phyloP scores from a whole-genome alignment of 1,284 basidiomycete species.

The Apiotrichum sp. region DNA sequence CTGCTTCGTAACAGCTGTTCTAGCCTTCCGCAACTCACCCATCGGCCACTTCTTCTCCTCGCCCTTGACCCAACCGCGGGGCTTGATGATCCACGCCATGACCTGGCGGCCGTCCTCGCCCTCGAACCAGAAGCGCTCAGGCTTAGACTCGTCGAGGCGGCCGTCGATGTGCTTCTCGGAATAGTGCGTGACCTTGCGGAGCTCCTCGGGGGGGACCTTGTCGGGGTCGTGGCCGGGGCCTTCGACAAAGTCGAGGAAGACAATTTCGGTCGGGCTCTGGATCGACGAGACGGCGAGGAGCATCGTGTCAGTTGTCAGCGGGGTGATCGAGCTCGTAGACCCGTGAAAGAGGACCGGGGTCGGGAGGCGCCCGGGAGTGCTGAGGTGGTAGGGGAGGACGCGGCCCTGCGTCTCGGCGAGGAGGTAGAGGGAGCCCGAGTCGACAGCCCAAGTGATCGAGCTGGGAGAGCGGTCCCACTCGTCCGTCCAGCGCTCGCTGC shows the following conservation, averaged over 20 bases:
- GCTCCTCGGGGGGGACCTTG: constrained; percentile 47
- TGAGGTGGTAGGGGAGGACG: constrained; percentile 41
- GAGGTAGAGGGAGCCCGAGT: constrained; percentile 65
- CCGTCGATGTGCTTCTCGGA: constrained; percentile 36
- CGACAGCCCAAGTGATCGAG: constrained; percentile 62
- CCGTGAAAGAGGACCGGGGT: constrained; percentile 38
- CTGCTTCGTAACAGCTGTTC: too few species aligned
- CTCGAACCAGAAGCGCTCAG: constrained; percentile 78
- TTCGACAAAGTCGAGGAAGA: constrained; percentile 27
- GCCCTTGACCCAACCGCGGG: constrained; percentile 60
- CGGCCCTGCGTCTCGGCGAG: constrained; percentile 66
- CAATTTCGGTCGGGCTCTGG: constrained; percentile 23
- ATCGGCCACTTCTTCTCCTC: constrained; percentile 62
- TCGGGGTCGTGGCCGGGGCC: constrained; percentile 24
- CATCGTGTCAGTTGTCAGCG: too few species aligned
- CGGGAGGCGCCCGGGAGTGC: constrained; percentile 30
- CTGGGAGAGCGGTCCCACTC: constrained; percentile 75
- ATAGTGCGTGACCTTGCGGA: constrained; percentile 58
- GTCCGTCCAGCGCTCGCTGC: constrained; percentile 51
- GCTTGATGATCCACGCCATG: constrained; percentile 77
- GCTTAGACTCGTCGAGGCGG: constrained; percentile 57
- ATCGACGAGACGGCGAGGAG: too few species aligned
- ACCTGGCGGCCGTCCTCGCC: constrained; percentile 64
- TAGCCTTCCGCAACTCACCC: constrained; percentile 2
- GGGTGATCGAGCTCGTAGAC: constrained; percentile 17